These are phyloP conservation scores for Talaromyces sp. DNA, from an alignment of 2,329 filamentous ascomycete species.

Conservation along the genomic window DNA sequence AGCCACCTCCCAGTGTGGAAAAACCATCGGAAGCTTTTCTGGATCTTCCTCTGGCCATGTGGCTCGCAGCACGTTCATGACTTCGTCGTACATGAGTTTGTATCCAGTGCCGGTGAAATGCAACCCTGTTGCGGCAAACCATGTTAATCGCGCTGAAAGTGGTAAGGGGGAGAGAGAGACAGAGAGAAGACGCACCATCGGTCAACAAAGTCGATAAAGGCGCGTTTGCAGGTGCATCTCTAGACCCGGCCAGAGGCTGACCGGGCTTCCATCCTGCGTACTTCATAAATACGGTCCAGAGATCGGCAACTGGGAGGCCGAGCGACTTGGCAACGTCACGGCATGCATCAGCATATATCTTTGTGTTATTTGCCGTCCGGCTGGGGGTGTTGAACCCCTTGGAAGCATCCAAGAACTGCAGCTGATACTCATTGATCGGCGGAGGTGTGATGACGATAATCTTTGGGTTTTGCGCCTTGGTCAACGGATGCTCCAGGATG, in stretches of 20 bases:
- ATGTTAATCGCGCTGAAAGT: conserved; percentile 11
- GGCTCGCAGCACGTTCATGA: conserved; percentile 47
- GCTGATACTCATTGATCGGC: conserved; percentile 71
- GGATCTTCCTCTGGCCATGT: conserved; percentile 53
- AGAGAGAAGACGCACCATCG: conserved; percentile 46
- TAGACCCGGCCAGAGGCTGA: conserved; percentile 50
- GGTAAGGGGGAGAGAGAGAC: not conserved
- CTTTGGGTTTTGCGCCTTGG: conserved; percentile 66
- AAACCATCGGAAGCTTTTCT: conserved; percentile 46
- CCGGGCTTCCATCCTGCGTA: conserved; percentile 50
- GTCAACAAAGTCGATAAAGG: conserved; percentile 47
- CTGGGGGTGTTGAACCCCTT: conserved; percentile 45
- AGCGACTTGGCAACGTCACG: conserved; percentile 55
- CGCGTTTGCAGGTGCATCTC: conserved; percentile 54
- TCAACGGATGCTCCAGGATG: conserved; percentile 66
- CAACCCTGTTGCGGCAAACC: conserved; percentile 37
- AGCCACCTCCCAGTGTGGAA: conserved; percentile 49
- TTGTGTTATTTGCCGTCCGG: conserved; percentile 57
- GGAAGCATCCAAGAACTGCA: conserved; percentile 44
- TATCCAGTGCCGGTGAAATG: conserved; percentile 56
- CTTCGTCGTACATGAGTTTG: conserved; percentile 48
- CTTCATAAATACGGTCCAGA: conserved; percentile 74
- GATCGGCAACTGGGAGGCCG: conserved; percentile 63
- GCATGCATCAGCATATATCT: conserved; percentile 60
- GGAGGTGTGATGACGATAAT: conserved; percentile 74